A percentile compares a stretch with the other conserved stretches of the same genome.
These are phyloP conservation scores for Starmerella apis DNA, from an alignment of 805 yeast genomes.

Conservation along the genomic window DNA sequence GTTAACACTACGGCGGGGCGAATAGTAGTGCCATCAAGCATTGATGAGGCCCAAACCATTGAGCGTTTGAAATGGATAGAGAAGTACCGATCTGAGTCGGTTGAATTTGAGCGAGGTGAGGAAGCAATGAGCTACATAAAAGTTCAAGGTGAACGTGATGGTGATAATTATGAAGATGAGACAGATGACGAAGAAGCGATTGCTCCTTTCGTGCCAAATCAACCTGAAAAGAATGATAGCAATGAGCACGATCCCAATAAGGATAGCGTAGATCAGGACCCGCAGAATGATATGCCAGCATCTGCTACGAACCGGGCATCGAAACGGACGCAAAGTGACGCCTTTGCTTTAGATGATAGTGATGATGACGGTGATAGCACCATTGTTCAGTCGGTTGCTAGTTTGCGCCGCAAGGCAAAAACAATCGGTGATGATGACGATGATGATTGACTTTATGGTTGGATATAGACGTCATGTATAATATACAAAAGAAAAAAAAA, in stretches of 20 bases:
- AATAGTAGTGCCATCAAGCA: constrained; percentile 34
- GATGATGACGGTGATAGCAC: constrained; percentile 23
- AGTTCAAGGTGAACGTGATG: constrained; percentile 27
- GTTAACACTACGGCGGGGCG: constrained; percentile 31
- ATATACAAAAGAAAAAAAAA: not conserved
- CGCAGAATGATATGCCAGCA: no score
- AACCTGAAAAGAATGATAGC: no score
- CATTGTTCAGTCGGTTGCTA: constrained; percentile 21
- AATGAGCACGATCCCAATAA: no score
- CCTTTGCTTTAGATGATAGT: constrained; percentile 32
- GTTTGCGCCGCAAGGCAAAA: constrained; percentile 7
- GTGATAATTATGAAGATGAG: constrained; percentile 15
- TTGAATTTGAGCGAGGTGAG: constrained; percentile 32
- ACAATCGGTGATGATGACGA: constrained; percentile 17
- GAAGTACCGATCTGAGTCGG: constrained; percentile 35
- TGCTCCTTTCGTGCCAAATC: no score
- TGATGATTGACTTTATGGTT: not conserved
- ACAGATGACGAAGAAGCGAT: not conserved
- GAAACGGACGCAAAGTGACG: constrained; percentile 9
- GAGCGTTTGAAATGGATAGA: constrained; percentile 34
- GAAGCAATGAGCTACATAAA: constrained; percentile 32
- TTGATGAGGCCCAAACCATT: constrained; percentile 31
- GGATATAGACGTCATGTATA: not conserved
- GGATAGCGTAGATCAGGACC: no score
- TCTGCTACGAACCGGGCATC: no score